Evolutionary conservation across 352 stramenopile species (phyloP), one percentile per base, ranked within the genome.

Genomic region (Phytophthora brassicae): DNA sequence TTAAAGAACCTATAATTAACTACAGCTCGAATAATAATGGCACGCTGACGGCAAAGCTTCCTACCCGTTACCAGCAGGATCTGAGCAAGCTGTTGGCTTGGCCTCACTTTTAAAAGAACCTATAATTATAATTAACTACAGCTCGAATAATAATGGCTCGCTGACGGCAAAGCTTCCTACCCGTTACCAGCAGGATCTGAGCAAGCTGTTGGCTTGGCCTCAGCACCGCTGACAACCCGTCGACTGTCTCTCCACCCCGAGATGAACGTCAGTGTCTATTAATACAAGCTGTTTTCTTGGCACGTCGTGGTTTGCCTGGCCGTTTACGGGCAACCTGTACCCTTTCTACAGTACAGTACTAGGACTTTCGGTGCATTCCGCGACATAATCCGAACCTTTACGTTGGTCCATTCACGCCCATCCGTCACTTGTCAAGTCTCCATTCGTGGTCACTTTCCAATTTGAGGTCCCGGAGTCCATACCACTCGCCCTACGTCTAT

Each of bases 221-320:
- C 38, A 19, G 53, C 36, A 41, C 41, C 13, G 24, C 12, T 17
- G 45, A 67, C 64, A 59, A 72, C 29, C 41, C 35, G 58, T 72
- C 58, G 58, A 71, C 44, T 16, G 17, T 14, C 43, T 19, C 64
- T 58, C 58, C 59, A 45, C 48, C 65, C 47, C 52, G 53, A 68
- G 59, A 72, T 35, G 28, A 60, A 26, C 20, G 57, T 56, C 39
- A 59, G 63, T 66, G 49, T 50, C 47, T 64, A n/a, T n/a, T n/a
- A n/a, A n/a, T n/a, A 13, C 65, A 69, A 69, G 52, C 65, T 72
- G 65, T 69, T 72, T 72, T 66, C 42, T 5, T 13, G 20, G 59
- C 64, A 68, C 44, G 50, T 57, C 45, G 53, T 61, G 28, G 48
- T 65, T 42, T 53, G 49, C 38, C 56, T 56, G 49, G 20, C 44